A percentile compares a stretch with the other conserved stretches of the same genome.
phyloP scores from a whole-genome alignment of 352 stramenopile genomes.

The Pythium diclinum region DNA sequence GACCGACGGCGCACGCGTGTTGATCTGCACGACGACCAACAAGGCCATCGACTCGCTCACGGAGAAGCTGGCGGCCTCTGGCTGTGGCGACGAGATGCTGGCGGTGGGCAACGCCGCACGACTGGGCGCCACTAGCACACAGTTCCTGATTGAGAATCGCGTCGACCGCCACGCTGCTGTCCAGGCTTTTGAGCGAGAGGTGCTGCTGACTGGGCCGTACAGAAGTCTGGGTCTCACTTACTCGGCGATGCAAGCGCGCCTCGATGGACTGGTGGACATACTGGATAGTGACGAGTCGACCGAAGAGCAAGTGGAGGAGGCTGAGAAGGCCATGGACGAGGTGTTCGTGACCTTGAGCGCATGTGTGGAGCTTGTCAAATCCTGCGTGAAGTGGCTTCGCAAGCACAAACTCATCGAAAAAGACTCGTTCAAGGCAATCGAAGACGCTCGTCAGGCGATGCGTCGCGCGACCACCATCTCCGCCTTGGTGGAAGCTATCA shows the following conservation, averaged over 20 bases:
- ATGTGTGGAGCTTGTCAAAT: neutral
- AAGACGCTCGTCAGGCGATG: neutral
- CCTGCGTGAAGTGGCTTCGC: neutral
- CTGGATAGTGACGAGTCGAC: neutral
- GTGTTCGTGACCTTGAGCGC: neutral
- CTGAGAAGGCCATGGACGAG: neutral
- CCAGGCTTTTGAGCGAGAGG: neutral
- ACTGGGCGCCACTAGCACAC: neutral
- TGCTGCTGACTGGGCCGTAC: neutral
- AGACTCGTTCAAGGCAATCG: neutral
- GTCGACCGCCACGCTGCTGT: neutral
- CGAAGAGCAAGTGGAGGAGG: neutral
- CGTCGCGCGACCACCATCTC: neutral
- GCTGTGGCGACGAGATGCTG: neutral
- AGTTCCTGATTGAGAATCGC: neutral
- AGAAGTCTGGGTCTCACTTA: neutral
- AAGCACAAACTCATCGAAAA: neutral
- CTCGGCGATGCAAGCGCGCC: neutral
- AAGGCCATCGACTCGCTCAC: constrained; percentile 11
- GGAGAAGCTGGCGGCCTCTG: constrained; percentile 1
- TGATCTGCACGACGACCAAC: constrained; percentile 9
- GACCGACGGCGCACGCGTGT: neutral
- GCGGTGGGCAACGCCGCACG: constrained; percentile 3
- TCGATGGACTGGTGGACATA: neutral
- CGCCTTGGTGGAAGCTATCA: neutral